These are phyloP conservation scores for Candida pseudocylindracea DNA, from an alignment of 1,139 yeast genomes.

Conservation along the genomic window DNA sequence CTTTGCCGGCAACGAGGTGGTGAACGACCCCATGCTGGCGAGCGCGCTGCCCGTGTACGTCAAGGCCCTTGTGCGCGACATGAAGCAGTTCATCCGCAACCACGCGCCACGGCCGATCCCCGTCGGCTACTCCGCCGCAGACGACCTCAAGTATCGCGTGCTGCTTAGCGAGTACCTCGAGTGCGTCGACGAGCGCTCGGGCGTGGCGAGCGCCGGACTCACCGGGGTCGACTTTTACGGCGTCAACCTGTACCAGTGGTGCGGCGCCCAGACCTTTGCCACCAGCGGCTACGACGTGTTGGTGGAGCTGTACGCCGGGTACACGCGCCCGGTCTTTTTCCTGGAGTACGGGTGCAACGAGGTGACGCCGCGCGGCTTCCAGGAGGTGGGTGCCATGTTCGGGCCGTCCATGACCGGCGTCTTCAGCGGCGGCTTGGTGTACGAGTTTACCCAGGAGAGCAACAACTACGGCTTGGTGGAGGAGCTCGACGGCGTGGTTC, in stretches of 20 bases:
- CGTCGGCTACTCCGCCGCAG: constrained; percentile 94
- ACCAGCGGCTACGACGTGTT: constrained; percentile 65
- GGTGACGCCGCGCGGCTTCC: constrained; percentile 58
- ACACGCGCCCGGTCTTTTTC: constrained; percentile 59
- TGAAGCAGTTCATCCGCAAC: constrained; percentile 41
- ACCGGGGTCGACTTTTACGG: constrained; percentile 67
- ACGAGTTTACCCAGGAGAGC: constrained; percentile 76
- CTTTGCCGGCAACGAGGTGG: constrained; percentile 86
- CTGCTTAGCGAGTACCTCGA: constrained; percentile 66
- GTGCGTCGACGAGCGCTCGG: constrained; percentile 37
- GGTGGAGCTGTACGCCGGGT: constrained; percentile 46
- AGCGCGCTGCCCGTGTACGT: constrained; percentile 38
- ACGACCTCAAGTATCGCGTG: constrained; percentile 54
- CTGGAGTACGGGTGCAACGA: constrained; percentile 86
- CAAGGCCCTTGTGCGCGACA: constrained; percentile 61
- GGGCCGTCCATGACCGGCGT: constrained; percentile 56
- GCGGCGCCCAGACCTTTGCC: constrained; percentile 70
- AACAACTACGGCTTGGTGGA: constrained; percentile 72
- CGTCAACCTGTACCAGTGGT: constrained; percentile 92
- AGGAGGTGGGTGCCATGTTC: constrained; percentile 53
- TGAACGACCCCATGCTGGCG: constrained; percentile 67
- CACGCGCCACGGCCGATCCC: constrained; percentile 53
- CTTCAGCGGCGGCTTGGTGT: constrained; percentile 83
- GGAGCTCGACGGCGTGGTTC: constrained; percentile 3
- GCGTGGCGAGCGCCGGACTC: constrained; percentile 12